Base-by-base conservation (phyloP, 129 eudicot species). In the Lactuca saligna region DNA sequence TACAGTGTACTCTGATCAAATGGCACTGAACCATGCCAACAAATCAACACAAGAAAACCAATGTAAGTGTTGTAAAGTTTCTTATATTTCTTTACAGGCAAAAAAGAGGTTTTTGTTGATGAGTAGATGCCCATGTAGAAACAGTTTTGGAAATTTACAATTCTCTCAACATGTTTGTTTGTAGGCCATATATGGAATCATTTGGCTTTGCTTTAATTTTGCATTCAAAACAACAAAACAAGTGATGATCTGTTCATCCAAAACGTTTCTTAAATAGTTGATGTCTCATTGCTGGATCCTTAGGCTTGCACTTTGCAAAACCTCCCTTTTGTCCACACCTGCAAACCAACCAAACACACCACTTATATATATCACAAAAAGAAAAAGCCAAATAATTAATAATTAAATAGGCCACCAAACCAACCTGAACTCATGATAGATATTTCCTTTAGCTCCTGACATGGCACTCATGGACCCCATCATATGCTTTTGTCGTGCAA, bases 361-460 rank as follows among this genome's bases (percentile, higher is more conserved):
- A 25, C 29, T 25, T 25, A 60, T 1, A 38, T 64, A 49, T 54
- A 17, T 38, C 11, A 73, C 11, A 39, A 9, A 61, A 34, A 61
- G 7, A 59, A 10, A 59, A 29, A 10, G 49, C 29, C 29, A 25
- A 0, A n/a, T 35, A 35, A 8, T 49, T 61, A 17, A 17, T 5
- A 33, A 11, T 17, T 54, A 12, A 35, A 35, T 31, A 1, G 3
- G 6, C 12, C 17, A 49, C 55, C 15, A 74, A 17, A 17, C 73
- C 34, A 72, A 90, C 97, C 68, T 78, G 83, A 82, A 90, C 76
- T 90, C 97, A 76, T 84, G 87, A 84, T 90, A 90, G 17, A 80
- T 58, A 85, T 78, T 84, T 17, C 97, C 91, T 66, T 58, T 80
- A 55, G 97, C 95, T 79, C 97, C 97, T n/a, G 97, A 90, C 95